These are phyloP conservation scores for Vararia minispora DNA, from an alignment of 768 basidiomycete genomes.

Conservation along the genomic window DNA sequence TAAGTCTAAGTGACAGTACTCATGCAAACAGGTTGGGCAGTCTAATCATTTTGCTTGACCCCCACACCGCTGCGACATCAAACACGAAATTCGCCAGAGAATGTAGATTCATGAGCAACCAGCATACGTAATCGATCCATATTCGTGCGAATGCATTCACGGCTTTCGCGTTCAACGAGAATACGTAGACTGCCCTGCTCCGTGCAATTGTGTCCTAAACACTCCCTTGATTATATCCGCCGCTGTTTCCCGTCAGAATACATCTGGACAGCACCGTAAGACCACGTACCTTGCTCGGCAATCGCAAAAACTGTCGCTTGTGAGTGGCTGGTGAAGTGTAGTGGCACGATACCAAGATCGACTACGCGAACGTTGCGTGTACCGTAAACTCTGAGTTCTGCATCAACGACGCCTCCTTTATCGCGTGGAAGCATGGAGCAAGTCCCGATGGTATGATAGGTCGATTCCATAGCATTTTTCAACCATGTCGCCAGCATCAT, in stretches of 20 bases:
- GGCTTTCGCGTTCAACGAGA: no score
- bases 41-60: no score
- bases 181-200: no score
- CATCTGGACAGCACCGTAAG: background rate
- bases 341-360: slow-evolving; percentile 31
- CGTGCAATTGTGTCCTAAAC: no score
- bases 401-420: slow-evolving; percentile 28
- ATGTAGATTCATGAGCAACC: no score
- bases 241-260: slow-evolving; percentile 7
- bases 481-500: slow-evolving; percentile 13
- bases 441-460: slow-evolving; percentile 23
- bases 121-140: no score
- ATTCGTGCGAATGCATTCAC: no score
- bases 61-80: no score
- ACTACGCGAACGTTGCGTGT: slow-evolving; percentile 36
- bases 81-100: no score
- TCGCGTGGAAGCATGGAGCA: slow-evolving; percentile 30
- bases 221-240: slow-evolving; percentile 23
- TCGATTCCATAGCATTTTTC: background rate
- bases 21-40: no score
- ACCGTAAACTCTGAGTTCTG: slow-evolving; percentile 24
- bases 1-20: no score
- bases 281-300: slow-evolving; percentile 19
- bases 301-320: slow-evolving; percentile 19
- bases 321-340: slow-evolving; percentile 29